Evolutionary conservation across 1,284 basidiomycete species (phyloP).

Genomic region (Boletus semigastroideus): DNA sequence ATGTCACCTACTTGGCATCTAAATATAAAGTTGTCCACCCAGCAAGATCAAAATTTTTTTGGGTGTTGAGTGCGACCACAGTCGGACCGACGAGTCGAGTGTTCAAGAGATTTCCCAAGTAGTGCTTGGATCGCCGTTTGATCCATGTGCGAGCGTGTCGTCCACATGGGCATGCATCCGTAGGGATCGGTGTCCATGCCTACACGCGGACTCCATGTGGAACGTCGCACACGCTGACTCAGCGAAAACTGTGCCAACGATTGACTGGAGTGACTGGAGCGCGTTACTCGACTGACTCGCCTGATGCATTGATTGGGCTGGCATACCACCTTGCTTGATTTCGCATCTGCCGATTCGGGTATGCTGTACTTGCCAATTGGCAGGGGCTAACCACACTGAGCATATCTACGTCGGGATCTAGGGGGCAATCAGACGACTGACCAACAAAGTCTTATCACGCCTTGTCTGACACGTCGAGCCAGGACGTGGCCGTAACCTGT

Average conservation of each 20-base stretch:
- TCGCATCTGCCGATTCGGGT: not conserved
- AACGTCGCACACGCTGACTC: constrained; percentile 1
- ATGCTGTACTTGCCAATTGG: not conserved
- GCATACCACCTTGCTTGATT: not conserved
- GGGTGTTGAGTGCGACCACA: not conserved
- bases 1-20: too few species aligned
- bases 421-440: not conserved
- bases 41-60: not conserved
- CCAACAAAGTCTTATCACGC: not conserved
- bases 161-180: not conserved
- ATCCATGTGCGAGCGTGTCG: not conserved
- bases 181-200: not conserved
- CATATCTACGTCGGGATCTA: not conserved
- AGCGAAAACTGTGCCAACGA: not conserved
- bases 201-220: not conserved
- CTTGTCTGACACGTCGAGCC: constrained; percentile 1
- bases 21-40: too few species aligned
- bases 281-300: not conserved
- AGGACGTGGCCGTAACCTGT: not conserved
- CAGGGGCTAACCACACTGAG: too few species aligned
- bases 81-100: not conserved
- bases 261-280: not conserved
- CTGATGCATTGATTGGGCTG: too few species aligned
- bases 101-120: not conserved
- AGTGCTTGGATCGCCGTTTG: not conserved